These are phyloP conservation scores for Gardenia jasminoides DNA, from an alignment of 257 asterid species.

Conservation along the genomic window DNA sequence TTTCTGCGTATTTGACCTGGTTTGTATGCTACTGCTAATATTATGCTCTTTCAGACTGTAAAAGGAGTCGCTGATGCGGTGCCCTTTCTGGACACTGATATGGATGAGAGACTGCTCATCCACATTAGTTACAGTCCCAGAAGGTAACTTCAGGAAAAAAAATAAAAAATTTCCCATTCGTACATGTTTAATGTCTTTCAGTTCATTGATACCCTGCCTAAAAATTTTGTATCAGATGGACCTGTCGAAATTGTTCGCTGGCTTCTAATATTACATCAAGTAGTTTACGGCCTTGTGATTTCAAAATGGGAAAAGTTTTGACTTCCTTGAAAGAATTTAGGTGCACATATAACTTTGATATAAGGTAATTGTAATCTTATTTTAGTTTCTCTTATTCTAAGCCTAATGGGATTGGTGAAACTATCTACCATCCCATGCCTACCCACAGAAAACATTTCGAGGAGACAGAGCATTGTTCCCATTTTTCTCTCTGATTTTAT, in stretches of 20 bases:
- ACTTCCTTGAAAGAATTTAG: slow-evolving; percentile 77
- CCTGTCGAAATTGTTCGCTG: slow-evolving; percentile 79
- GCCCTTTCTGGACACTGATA: slow-evolving; percentile 45
- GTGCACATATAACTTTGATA: slow-evolving; percentile 72
- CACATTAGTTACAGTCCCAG: slow-evolving; percentile 87
- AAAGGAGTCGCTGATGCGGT: slow-evolving; percentile 81
- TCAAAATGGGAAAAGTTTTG: slow-evolving; percentile 81
- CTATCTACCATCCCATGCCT: not conserved
- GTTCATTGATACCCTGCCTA: slow-evolving; percentile 11
- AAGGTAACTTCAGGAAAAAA: slow-evolving; percentile 49
- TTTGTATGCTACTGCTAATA: slow-evolving; percentile 12
- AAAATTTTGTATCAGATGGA: slow-evolving; percentile 61
- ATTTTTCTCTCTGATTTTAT: not conserved
- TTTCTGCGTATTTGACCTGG: not conserved
- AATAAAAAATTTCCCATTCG: not conserved
- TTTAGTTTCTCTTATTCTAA: not conserved
- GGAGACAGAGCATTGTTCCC: not conserved
- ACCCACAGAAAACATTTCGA: not conserved
- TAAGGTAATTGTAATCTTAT: slow-evolving; percentile 43
- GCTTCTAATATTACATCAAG: slow-evolving; percentile 67
- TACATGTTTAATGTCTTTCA: slow-evolving; percentile 4
- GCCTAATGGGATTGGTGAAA: not conserved
- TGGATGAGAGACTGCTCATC: slow-evolving; percentile 70
- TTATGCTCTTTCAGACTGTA: slow-evolving; percentile 54
- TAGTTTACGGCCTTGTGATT: slow-evolving; percentile 86